phyloP scores from a whole-genome alignment of 2,329 filamentous ascomycete species.

The Ustulina deusta region DNA sequence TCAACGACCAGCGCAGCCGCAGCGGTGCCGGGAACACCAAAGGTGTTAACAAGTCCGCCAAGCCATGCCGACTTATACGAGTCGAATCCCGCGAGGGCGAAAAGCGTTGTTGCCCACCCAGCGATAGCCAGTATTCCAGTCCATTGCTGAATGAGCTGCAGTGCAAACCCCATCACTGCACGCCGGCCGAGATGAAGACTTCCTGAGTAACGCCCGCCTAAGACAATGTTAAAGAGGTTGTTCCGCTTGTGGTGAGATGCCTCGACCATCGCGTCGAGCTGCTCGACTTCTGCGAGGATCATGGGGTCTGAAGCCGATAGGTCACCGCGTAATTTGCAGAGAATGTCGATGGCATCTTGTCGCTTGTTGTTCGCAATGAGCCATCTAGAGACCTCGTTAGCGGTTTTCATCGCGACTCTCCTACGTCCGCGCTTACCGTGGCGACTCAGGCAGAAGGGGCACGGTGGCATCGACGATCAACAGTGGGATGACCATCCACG shows the following conservation, averaged over 20 bases:
- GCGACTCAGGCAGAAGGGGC: slow-evolving; percentile 60
- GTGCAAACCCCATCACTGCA: slow-evolving; percentile 55
- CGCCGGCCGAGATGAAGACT: slow-evolving; percentile 55
- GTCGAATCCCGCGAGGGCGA: slow-evolving; percentile 51
- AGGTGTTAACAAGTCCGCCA: slow-evolving; percentile 63
- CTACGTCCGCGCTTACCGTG: slow-evolving; percentile 38
- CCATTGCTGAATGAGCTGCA: slow-evolving; percentile 60
- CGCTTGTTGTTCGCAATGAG: slow-evolving; percentile 53
- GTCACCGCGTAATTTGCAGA: slow-evolving; percentile 46
- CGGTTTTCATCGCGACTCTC: background rate
- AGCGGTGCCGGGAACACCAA: slow-evolving; percentile 64
- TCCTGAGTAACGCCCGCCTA: slow-evolving; percentile 53
- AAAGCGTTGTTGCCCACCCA: slow-evolving; percentile 53
- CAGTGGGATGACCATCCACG: slow-evolving; percentile 57
- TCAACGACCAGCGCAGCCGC: slow-evolving; percentile 65
- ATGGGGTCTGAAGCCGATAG: slow-evolving; percentile 51
- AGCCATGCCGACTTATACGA: slow-evolving; percentile 58
- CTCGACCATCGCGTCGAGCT: slow-evolving; percentile 57
- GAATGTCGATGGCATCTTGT: slow-evolving; percentile 52
- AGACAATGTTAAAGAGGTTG: slow-evolving; percentile 55
- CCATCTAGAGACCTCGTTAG: slow-evolving; percentile 47
- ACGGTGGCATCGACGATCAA: slow-evolving; percentile 55
- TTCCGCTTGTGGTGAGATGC: slow-evolving; percentile 54
- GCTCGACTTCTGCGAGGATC: slow-evolving; percentile 53
- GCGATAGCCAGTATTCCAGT: slow-evolving; percentile 59